These are phyloP conservation scores for Arthrobotrys megalospora DNA, from an alignment of 2,329 filamentous ascomycete genomes.

Conservation along the genomic window DNA sequence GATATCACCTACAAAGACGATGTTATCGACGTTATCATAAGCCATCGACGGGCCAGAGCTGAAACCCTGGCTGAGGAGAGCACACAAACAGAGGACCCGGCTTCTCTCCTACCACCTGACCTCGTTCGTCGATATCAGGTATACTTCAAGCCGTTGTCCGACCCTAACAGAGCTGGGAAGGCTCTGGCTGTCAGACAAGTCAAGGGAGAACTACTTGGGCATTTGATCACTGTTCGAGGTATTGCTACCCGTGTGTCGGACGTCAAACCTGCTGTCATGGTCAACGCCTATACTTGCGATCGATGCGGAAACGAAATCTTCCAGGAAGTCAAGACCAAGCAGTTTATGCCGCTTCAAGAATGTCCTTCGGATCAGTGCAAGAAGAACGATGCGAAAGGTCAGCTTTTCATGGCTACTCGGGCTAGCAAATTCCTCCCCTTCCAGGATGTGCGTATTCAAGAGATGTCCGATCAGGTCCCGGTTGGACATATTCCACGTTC, in stretches of 20 bases:
- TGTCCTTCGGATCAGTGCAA: constrained; percentile 93
- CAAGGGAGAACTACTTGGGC: constrained; percentile 90
- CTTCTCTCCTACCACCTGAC: constrained; percentile 89
- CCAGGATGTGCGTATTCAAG: constrained; percentile 98
- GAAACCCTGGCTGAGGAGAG: constrained; percentile 75
- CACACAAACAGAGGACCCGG: constrained; percentile 77
- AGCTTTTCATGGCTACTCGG: constrained; percentile 93
- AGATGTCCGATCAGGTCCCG: constrained; percentile 98
- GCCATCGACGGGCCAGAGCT: constrained; percentile 88
- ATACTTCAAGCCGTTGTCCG: constrained; percentile 92
- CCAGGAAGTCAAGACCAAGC: constrained; percentile 91
- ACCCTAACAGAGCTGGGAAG: constrained; percentile 73
- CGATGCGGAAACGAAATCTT: constrained; percentile 97
- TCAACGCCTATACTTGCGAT: constrained; percentile 98
- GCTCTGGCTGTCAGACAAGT: constrained; percentile 92
- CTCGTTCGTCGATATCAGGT: constrained; percentile 94
- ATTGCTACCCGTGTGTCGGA: constrained; percentile 97
- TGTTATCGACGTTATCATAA: constrained; percentile 96
- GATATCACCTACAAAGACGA: constrained; percentile 97
- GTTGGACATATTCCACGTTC: constrained; percentile 97
- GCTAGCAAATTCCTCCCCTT: constrained; percentile 98
- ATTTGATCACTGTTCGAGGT: constrained; percentile 92
- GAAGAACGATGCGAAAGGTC: constrained; percentile 90
- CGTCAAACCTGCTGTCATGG: constrained; percentile 96
- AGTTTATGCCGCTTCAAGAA: constrained; percentile 87